These are phyloP conservation scores for Hirschfeldia incana DNA, from an alignment of 345 rosid species.

Conservation along the genomic window DNA sequence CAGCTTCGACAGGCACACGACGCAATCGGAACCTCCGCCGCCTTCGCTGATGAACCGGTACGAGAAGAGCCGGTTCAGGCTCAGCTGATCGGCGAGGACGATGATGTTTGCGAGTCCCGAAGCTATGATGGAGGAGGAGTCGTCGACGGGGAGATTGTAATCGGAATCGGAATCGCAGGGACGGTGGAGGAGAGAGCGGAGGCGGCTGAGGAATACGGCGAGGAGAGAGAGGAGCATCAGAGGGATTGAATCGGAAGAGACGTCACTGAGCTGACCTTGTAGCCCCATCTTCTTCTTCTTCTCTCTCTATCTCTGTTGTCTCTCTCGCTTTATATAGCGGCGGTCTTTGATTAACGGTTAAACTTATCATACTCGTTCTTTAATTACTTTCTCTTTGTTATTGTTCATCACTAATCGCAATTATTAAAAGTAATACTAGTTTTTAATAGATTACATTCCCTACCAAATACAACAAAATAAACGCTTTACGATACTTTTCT, in stretches of 20 bases:
- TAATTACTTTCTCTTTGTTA: background rate
- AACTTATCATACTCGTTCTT: background rate
- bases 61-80: slow-evolving; percentile 55
- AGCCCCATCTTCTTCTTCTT: slow-evolving; percentile 56
- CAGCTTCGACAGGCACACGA: slow-evolving; percentile 55
- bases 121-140: slow-evolving; percentile 37
- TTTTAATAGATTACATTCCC: too few species aligned
- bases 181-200: slow-evolving; percentile 52
- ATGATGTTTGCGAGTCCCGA: slow-evolving; percentile 62
- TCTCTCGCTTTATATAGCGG: slow-evolving; percentile 17
- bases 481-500: too few species aligned
- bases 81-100: slow-evolving; percentile 70
- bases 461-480: too few species aligned
- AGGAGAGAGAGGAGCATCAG: slow-evolving; percentile 57
- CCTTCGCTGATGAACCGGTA: slow-evolving; percentile 40
- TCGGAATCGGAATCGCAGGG: slow-evolving; percentile 28
- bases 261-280: slow-evolving; percentile 67
- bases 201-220: slow-evolving; percentile 51
- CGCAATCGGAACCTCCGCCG: slow-evolving; percentile 43
- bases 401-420: background rate
- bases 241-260: slow-evolving; percentile 81
- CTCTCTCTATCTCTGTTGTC: background rate
- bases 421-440: background rate
- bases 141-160: slow-evolving; percentile 16
- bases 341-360: slow-evolving; percentile 28